phyloP scores from a whole-genome alignment of 2,329 filamentous ascomycete genomes.

The Penicillium concentricum region DNA sequence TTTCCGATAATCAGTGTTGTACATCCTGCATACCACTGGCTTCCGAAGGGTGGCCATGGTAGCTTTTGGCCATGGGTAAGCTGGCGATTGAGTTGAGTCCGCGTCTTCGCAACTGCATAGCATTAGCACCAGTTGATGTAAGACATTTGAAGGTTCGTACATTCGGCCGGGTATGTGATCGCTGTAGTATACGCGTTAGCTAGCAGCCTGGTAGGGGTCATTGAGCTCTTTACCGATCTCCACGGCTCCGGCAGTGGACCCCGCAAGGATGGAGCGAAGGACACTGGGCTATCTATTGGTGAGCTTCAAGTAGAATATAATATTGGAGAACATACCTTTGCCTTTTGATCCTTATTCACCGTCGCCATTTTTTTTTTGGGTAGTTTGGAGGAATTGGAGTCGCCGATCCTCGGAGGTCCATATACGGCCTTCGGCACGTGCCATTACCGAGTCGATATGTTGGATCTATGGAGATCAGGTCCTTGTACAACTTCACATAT shows the following conservation, averaged over 20 bases:
- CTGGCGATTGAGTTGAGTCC: conserved; percentile 86
- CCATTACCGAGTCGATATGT: conserved; percentile 15
- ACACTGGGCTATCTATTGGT: conserved; percentile 65
- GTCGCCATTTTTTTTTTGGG: conserved; percentile 34
- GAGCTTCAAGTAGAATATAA: conserved; percentile 12
- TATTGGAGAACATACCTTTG: conserved; percentile 33
- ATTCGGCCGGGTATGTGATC: conserved; percentile 93
- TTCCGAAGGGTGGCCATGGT: conserved; percentile 90
- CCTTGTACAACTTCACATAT: background rate
- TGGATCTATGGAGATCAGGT: background rate
- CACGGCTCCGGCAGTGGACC: conserved; percentile 87
- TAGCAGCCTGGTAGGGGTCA: conserved; percentile 16
- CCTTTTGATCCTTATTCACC: conserved; percentile 36
- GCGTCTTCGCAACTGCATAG: conserved; percentile 78
- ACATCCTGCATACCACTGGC: conserved; percentile 96
- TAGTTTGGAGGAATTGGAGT: conserved; percentile 1
- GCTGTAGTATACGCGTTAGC: conserved; percentile 48
- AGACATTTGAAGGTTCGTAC: conserved; percentile 49
- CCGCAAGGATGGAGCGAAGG: conserved; percentile 85
- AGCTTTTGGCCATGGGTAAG: conserved; percentile 81
- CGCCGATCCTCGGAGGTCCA: conserved; percentile 19
- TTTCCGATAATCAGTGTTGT: conserved; percentile 97
- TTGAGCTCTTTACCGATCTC: conserved; percentile 70
- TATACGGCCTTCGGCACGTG: conserved; percentile 21
- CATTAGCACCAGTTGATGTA: conserved; percentile 8